phyloP scores from a whole-genome alignment of 164 flowering plant species.

The Cinnamomum chago region DNA sequence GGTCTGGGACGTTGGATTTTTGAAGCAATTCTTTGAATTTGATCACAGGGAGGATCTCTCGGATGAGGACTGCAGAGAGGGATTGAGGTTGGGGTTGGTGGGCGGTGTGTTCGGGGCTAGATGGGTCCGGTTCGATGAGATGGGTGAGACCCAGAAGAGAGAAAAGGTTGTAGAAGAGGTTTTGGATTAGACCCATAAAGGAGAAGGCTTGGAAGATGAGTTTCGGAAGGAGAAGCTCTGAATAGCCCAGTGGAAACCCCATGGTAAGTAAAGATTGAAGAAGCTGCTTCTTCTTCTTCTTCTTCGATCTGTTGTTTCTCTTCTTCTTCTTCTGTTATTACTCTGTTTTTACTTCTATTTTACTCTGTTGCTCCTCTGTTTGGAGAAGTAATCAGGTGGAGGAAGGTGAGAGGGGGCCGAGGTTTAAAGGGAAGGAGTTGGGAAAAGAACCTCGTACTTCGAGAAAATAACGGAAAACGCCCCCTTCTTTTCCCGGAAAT shows the following conservation, averaged over 20 bases:
- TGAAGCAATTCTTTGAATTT: constrained; percentile 36
- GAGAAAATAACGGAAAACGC: no score
- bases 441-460: no score
- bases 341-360: no score
- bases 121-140: constrained; percentile 52
- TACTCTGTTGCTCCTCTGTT: no score
- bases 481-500: no score
- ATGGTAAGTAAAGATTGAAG: constrained; percentile 20
- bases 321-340: no score
- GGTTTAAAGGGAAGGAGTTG: no score
- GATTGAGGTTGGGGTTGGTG: constrained; percentile 35
- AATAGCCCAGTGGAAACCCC: constrained; percentile 91
- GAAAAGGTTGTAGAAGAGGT: constrained; percentile 39
- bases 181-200: constrained; percentile 49
- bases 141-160: constrained; percentile 53
- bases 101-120: constrained; percentile 19
- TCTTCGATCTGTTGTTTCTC: not conserved
- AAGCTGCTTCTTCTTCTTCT: not conserved
- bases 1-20: constrained; percentile 32
- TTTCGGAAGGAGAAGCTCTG: constrained; percentile 68
- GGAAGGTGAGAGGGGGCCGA: no score
- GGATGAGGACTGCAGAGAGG: constrained; percentile 55
- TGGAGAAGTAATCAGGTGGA: no score
- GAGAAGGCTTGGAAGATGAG: constrained; percentile 53
- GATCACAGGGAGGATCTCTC: constrained; percentile 68